These are phyloP conservation scores for Beta corolliflora DNA, from an alignment of 179 eudicot genomes.

Conservation along the genomic window DNA sequence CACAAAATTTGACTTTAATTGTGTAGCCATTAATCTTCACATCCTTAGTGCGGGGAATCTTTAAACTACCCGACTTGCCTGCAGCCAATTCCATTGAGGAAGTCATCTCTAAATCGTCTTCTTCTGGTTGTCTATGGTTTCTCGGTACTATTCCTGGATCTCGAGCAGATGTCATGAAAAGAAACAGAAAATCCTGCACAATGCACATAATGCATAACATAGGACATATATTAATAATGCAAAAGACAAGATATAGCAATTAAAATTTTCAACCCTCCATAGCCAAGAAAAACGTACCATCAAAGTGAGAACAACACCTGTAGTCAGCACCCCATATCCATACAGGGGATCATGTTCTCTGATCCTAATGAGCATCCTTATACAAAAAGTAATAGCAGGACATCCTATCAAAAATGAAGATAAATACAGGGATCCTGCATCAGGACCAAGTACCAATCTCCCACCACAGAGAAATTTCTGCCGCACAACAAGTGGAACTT, in stretches of 20 bases:
- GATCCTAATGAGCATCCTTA: constrained; percentile 50
- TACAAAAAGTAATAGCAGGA: constrained; percentile 65
- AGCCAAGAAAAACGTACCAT: constrained; percentile 47
- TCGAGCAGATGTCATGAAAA: constrained; percentile 73
- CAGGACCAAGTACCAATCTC: constrained; percentile 82
- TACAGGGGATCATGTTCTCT: constrained; percentile 42
- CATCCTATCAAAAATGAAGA: constrained; percentile 65
- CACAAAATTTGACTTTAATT: constrained; percentile 62
- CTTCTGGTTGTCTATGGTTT: constrained; percentile 57
- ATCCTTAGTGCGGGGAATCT: constrained; percentile 69
- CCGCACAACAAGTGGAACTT: constrained; percentile 28
- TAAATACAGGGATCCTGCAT: constrained; percentile 55
- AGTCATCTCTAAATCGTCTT: constrained; percentile 44
- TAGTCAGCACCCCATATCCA: constrained; percentile 46
- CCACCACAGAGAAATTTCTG: constrained; percentile 87
- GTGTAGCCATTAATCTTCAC: constrained; percentile 46
- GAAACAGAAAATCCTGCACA: constrained; percentile 62
- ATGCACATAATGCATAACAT: constrained; percentile 13
- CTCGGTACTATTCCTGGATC: constrained; percentile 94
- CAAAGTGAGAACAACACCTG: constrained; percentile 54
- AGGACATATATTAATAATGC: background rate
- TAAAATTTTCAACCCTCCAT: background rate
- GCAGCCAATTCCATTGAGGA: constrained; percentile 73
- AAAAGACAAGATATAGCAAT: constrained; percentile 1
- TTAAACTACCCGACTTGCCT: constrained; percentile 54